Base-by-base conservation (phyloP, 257 asterid species). In the Jacaranda copaia region DNA sequence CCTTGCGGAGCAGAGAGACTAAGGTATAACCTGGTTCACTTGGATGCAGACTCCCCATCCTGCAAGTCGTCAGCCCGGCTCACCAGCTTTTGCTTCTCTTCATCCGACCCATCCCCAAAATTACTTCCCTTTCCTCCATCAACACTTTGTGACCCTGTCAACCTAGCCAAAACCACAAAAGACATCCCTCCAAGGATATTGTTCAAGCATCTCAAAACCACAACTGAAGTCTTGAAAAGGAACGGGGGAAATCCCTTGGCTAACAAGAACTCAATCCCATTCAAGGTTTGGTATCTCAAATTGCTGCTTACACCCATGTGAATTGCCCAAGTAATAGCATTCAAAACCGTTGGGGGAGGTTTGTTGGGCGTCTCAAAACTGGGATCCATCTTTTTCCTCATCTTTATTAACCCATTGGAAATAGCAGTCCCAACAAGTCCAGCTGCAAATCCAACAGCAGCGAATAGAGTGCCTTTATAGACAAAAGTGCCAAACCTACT, bases 301-400 rank as follows among this genome's bases (percentile, higher is more conserved):
- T 94, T 94, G 73, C 94, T 85, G 86, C 97, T 94, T 4, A 90
- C 40, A 5, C 97, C 97, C 98, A 94, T 94, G 88, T 94, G 98
- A 53, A 80, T 73, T 2, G 98, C 97, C 98, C 98, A 94, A 6
- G 98, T 94, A 7, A 61, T 55, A 0, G 97, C 98, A 60, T 94
- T 94, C 79, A 94, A 51, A 58, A 94, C 32, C 1, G 94, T 81
- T 0, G 97, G 97, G 0, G 98, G 97, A 10, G 94, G 81, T 78
- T 94, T 94, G 85, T 94, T 94, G 1, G 97, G 97, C 0, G 97
- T 92, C 88, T 90, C 92, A 14, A 94, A 94, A 60, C 42, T 80
- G 0, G 96, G 97, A 67, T 94, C 98, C 97, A 94, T 90, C 79
- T 87, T 94, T 75, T 90, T 94, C 90, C 92, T 90, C 83, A 88